These are phyloP conservation scores for Pharus latifolius DNA, from an alignment of 176 grass and related monocot species.

Conservation along the genomic window DNA sequence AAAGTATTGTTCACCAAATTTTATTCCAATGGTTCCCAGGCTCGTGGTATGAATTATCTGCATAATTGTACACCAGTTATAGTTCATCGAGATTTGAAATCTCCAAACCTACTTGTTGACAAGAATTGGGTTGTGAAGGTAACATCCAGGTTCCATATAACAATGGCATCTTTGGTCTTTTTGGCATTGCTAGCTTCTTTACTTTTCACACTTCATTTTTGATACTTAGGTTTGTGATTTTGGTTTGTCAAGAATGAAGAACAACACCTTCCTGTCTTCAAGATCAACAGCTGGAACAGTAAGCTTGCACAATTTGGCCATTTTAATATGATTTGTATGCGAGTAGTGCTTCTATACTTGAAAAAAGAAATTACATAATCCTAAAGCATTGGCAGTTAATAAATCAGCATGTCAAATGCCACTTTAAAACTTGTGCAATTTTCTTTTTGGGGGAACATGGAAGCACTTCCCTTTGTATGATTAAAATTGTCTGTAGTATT, in stretches of 20 bases:
- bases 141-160: conserved; percentile 20
- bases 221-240: conserved; percentile 87
- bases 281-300: conserved; percentile 99
- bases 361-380: neutral
- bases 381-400: neutral
- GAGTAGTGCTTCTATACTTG: neutral
- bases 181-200: neutral
- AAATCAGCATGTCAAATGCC: neutral
- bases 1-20: conserved; percentile 18
- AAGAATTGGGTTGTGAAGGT: conserved; percentile 99
- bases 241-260: conserved; percentile 95
- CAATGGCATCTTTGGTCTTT: conserved; percentile 4
- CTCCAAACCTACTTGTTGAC: conserved; percentile 95
- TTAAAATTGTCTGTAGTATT: neutral
- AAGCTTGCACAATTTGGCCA: conserved; percentile 23
- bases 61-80: conserved; percentile 89
- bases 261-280: conserved; percentile 93
- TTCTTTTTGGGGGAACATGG: neutral
- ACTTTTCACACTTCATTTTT: conserved; percentile 2
- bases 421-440: neutral
- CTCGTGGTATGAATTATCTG: conserved; percentile 99
- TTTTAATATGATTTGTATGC: neutral
- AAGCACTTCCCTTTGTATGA: neutral
- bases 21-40: conserved; percentile 37
- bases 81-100: conserved; percentile 98